Conservation (phyloP, 129 eudicot species). For the Cynara cardunculus region DNA sequence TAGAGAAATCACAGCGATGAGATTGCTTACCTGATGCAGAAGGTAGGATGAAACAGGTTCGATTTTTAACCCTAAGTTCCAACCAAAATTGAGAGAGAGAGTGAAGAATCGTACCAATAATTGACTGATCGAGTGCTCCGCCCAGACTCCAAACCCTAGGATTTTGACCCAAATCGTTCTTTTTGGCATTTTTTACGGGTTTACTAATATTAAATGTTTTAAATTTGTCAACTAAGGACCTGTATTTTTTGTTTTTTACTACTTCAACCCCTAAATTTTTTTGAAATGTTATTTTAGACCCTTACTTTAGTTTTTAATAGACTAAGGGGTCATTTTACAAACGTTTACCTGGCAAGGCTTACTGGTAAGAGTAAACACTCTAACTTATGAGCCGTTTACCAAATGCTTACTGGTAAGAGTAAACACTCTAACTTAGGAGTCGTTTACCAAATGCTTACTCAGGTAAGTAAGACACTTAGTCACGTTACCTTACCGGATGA, state of each 20-base stretch:
- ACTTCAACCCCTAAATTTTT: constrained; percentile 4
- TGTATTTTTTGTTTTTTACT: neutral
- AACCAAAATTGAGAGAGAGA: neutral
- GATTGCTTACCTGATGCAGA: too few species aligned
- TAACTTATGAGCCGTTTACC: too few species aligned
- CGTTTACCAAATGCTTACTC: too few species aligned
- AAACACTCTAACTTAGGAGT: too few species aligned
- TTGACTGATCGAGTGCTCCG: constrained; percentile 23
- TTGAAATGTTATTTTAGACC: neutral
- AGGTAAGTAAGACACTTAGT: too few species aligned
- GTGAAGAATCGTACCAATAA: constrained; percentile 18
- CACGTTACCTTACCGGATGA: too few species aligned
- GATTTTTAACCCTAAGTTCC: neutral
- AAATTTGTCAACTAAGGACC: neutral
- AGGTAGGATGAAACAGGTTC: too few species aligned
- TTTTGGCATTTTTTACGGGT: constrained; percentile 19
- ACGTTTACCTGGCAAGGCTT: too few species aligned
- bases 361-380: too few species aligned
- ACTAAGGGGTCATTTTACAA: too few species aligned
- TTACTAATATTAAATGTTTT: neutral
- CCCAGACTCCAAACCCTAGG: constrained; percentile 31
- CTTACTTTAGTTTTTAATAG: neutral
- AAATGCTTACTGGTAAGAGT: too few species aligned
- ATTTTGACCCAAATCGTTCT: constrained; percentile 18
- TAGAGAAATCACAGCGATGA: too few species aligned